Evolutionary conservation across 2,329 filamentous ascomycete genomes (phyloP).

Genomic region (Pseudovirgaria hyperparasitica): DNA sequence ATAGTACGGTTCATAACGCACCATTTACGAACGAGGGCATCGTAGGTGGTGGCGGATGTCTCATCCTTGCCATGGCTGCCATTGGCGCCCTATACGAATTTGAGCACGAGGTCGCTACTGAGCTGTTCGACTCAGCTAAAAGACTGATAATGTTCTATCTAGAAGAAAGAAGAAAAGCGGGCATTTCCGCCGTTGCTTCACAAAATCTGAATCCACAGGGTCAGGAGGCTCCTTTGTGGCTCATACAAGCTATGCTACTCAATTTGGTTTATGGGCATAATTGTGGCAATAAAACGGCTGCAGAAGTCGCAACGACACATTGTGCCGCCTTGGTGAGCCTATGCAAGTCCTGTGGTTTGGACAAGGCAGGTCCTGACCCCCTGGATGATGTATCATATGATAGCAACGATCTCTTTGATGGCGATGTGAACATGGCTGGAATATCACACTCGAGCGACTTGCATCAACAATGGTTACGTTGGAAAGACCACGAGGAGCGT

Average conservation of each 20-base stretch:
- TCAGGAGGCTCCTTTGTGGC: slow-evolving; percentile 78
- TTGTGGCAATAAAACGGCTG: slow-evolving; percentile 79
- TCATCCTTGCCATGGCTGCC: slow-evolving; percentile 81
- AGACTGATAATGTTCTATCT: slow-evolving; percentile 91
- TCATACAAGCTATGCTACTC: slow-evolving; percentile 92
- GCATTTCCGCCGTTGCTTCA: slow-evolving; percentile 47
- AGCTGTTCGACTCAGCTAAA: slow-evolving; percentile 85
- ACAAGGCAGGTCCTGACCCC: too few relatives aligned
- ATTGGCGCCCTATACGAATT: slow-evolving; percentile 78
- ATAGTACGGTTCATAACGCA: slow-evolving; percentile 46
- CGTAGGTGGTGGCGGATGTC: slow-evolving; percentile 69
- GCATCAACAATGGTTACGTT: slow-evolving; percentile 70
- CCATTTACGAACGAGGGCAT: slow-evolving; percentile 42
- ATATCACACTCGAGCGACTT: slow-evolving; percentile 38
- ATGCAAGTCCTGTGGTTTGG: slow-evolving; percentile 74
- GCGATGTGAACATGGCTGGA: slow-evolving; percentile 47
- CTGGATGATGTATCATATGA: slow-evolving; percentile 12
- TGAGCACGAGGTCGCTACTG: slow-evolving; percentile 65
- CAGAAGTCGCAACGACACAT: slow-evolving; percentile 85
- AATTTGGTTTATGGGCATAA: slow-evolving; percentile 95
- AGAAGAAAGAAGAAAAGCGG: slow-evolving; percentile 77
- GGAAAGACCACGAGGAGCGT: slow-evolving; percentile 80
- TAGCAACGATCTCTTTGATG: slow-evolving; percentile 14
- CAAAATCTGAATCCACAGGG: slow-evolving; percentile 52
- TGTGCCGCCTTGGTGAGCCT: slow-evolving; percentile 84